These are phyloP conservation scores for Leccinum arenicola DNA, from an alignment of 768 basidiomycete genomes.

Conservation along the genomic window DNA sequence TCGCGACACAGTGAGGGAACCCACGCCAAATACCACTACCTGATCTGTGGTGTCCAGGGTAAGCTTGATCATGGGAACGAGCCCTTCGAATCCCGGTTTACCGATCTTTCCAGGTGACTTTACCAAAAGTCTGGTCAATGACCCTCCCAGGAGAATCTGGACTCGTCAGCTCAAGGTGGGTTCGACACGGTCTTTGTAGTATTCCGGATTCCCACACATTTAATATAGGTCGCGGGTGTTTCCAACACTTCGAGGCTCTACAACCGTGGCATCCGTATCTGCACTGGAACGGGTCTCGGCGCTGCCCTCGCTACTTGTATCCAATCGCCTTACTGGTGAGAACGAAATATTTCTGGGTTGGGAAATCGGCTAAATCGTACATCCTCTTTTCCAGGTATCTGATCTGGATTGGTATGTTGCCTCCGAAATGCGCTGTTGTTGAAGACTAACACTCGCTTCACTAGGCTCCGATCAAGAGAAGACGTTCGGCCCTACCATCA, in stretches of 20 bases:
- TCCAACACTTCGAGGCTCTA: constrained; percentile 81
- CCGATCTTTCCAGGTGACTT: constrained; percentile 54
- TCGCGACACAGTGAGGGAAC: constrained; percentile 53
- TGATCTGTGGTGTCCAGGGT: constrained; percentile 79
- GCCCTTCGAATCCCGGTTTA: not conserved
- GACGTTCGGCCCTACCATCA: constrained; percentile 80
- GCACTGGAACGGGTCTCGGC: constrained; percentile 80
- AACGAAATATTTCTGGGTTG: constrained; percentile 1
- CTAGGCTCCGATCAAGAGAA: constrained; percentile 78
- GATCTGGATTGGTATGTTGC: constrained; percentile 66
- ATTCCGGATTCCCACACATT: constrained; percentile 8
- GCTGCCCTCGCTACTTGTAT: constrained; percentile 76
- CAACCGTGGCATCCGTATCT: constrained; percentile 75
- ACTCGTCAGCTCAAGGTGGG: constrained; percentile 75
- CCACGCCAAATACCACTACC: constrained; percentile 73
- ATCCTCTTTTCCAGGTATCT: constrained; percentile 50
- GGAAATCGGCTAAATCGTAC: not conserved
- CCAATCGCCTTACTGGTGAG: constrained; percentile 71
- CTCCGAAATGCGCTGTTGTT: not conserved
- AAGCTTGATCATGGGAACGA: not conserved
- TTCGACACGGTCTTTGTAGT: constrained; percentile 1
- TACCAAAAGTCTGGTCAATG: constrained; percentile 64
- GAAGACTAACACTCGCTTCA: constrained; percentile 25
- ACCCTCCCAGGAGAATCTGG: constrained; percentile 72
- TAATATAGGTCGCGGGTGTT: constrained; percentile 66